Evolutionary conservation across 768 basidiomycete genomes (phyloP), one percentile per base, ranked within the genome.

Genomic region (Agaricus sinodeliciosus): DNA sequence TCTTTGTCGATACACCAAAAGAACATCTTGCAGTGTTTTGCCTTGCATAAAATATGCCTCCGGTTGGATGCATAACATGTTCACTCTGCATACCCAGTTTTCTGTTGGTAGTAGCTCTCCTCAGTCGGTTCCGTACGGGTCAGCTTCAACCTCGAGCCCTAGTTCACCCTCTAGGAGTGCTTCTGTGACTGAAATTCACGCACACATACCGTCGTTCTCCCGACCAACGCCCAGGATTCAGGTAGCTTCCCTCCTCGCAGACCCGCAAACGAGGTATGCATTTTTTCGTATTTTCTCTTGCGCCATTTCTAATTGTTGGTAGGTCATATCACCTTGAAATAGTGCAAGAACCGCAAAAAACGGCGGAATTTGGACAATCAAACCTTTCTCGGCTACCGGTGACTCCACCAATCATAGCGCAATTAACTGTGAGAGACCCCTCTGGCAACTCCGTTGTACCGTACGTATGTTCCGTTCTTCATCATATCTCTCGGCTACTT

Each of bases 291-390:
- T 25, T 37, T 40, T 35, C 22, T 44, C 49, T 48, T 26, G 45
- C 31, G 31, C 31, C 8, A 8, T 31, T 31, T 51, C 40, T 44
- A 37, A 28, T 19, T 9, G 2, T 5, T 18, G 27, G 40, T 60
- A 84, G 83, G 67, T 72, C 80, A 0, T 95, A 94, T 65, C 80
- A 85, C 44, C 82, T 96, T 15, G 84, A 89, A 63, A 81, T 94
- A 55, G 78, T 93, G 25, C 93, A 96, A 61, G 85, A 94, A 55
- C 93, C 93, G 9, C 76, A 80, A 57, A 78, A 78, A 56, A 84
- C 89, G 25, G 90, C 93, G 37, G 90, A 90, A 65, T 93, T 91
- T 67, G 85, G 87, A 43, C 71, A 77, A 46, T 78, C 79, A 18
- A 82, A 76, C 51, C 73, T 93, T 48, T 90, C 88, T 55, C 85